These are phyloP conservation scores for Paecilomyces fulvus DNA, from an alignment of 2,329 filamentous ascomycete species.

Conservation along the genomic window DNA sequence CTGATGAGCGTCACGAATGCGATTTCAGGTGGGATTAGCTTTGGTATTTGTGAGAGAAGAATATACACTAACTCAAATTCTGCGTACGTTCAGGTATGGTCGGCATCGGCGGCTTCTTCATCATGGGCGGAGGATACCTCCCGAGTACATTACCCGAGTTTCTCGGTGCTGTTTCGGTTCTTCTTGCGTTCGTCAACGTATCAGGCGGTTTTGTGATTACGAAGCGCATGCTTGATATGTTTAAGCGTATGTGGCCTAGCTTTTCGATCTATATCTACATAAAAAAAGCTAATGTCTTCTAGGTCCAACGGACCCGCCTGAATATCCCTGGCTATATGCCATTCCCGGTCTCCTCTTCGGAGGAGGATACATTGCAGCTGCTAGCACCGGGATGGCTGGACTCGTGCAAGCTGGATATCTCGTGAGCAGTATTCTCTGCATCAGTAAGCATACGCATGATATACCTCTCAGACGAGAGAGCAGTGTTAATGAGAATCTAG, in stretches of 20 bases:
- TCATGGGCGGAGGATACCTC: constrained; percentile 73
- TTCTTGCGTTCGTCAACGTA: constrained; percentile 81
- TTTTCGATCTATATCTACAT: neutral
- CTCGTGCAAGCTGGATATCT: constrained; percentile 83
- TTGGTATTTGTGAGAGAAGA: neutral
- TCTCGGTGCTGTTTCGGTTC: constrained; percentile 70
- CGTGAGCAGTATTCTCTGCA: constrained; percentile 75
- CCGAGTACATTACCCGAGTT: constrained; percentile 70
- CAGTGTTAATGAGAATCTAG: constrained; percentile 6
- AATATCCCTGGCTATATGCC: constrained; percentile 82
- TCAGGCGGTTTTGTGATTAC: constrained; percentile 86
- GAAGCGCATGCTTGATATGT: constrained; percentile 91
- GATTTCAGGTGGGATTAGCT: constrained; percentile 55
- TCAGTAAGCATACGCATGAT: constrained; percentile 39
- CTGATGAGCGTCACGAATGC: constrained; percentile 92
- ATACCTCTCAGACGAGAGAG: neutral
- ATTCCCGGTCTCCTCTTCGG: constrained; percentile 69
- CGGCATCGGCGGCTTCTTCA: constrained; percentile 77
- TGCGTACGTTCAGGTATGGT: constrained; percentile 57
- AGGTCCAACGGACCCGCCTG: constrained; percentile 73
- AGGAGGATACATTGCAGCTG: constrained; percentile 71
- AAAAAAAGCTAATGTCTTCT: constrained; percentile 9
- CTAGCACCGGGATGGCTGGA: constrained; percentile 71
- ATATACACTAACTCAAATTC: neutral
- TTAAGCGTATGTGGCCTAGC: constrained; percentile 50